Base-by-base conservation (phyloP, 2,329 filamentous ascomycete species). In the Claviceps purpurea region DNA sequence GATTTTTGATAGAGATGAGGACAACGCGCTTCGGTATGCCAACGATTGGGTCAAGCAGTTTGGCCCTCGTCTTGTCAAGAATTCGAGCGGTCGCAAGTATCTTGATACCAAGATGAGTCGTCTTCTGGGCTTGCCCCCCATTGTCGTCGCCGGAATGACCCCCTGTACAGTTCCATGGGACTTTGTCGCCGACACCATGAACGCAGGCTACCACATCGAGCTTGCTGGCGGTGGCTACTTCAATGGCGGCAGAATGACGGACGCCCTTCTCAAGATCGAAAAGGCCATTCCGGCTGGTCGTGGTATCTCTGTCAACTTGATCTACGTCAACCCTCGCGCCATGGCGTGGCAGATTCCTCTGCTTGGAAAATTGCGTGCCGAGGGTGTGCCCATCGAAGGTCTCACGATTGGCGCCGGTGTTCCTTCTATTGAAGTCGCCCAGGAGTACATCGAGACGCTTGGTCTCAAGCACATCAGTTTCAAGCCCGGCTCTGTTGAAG, bases 11-110 rank as follows among this genome's bases (percentile, higher is more conserved):
- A 86, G 93, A 53, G 93, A 98, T 65, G 89, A 90, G 62, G 88
- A 96, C 65, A 82, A 96, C 62, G 90, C 93, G 5, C 85, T 98
- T 63, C 93, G 90, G 68, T 97, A 89, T 66, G 91, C 93, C 48
- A 85, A 89, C 34, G 89, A 98, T 69, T 98, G 94, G 94, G 89
- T 98, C 53, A 94, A 94, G 70, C 90, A 96, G 67, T 90, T 93
- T 65, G 90, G 91, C 10, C 93, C 94, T n/a, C 85, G 84, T 54
- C 77, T 98, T 44, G 83, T 95, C 61, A 93, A 88, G 71, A 96
- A 87, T 14, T 91, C 90, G 11, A 82, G 81, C 53, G 93, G 93
- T 20, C 80, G 90, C 64, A 95, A 88, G 2, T 96, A 87, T 60
- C 88, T 98, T 47, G 90, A 97, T 66, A 98, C 93, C 56, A 96